Percentiles rank a stretch among this genome's conserved stretches.
phyloP scores from a whole-genome alignment of 1,284 basidiomycete species.

The Sanghuangporus weigelae region DNA sequence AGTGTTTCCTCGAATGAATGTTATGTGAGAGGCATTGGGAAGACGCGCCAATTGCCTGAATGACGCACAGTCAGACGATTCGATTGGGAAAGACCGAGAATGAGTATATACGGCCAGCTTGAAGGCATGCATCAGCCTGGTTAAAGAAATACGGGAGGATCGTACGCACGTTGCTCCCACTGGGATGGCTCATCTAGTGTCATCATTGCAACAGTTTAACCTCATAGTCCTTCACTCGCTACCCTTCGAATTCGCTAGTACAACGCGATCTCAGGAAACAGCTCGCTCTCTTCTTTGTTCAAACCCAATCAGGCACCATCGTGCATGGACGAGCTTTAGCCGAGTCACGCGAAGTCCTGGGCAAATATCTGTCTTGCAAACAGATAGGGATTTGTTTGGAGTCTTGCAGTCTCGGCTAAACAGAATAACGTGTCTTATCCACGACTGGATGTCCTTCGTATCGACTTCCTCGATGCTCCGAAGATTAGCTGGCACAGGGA shows the following conservation, averaged over 20 bases:
- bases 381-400: not conserved
- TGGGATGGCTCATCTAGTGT: not conserved
- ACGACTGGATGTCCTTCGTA: no score
- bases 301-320: no score
- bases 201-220: not conserved
- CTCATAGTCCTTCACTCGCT: slow-evolving; percentile 1
- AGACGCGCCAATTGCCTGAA: not conserved
- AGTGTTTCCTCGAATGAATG: not conserved
- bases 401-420: no score
- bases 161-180: not conserved
- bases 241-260: not conserved
- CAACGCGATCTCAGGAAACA: no score
- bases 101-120: not conserved
- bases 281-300: no score
- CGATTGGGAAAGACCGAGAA: not conserved
- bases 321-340: not conserved
- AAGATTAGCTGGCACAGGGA: no score
- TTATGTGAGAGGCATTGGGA: slow-evolving; percentile 4
- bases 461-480: no score
- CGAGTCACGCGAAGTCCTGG: not conserved
- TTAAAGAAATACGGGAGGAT: no score
- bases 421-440: no score
- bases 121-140: not conserved
- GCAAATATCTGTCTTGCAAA: not conserved
- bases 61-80: not conserved